Conservation (phyloP, 441 rosid species). For the Kokia cookei region DNA sequence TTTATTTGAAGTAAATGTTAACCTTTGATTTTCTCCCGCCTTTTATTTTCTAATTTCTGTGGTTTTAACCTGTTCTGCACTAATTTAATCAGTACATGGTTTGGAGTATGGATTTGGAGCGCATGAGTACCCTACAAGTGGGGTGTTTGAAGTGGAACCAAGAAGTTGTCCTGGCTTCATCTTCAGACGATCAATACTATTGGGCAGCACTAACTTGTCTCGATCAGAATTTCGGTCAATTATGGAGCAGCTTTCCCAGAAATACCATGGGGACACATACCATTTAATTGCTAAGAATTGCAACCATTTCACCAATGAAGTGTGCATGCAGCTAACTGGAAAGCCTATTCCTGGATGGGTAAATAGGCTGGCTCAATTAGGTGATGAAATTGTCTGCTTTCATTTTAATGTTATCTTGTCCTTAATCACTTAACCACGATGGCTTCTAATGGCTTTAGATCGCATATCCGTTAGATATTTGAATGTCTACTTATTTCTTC, state of each 20-base stretch:
- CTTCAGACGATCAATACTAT: constrained; percentile 67
- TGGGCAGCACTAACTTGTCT: constrained; percentile 72
- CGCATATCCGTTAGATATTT: neutral
- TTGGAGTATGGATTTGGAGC: constrained; percentile 95
- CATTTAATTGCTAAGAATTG: constrained; percentile 98
- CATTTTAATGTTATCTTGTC: neutral
- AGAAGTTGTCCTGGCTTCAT: constrained; percentile 92
- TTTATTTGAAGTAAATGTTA: neutral
- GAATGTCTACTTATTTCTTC: neutral
- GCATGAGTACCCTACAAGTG: constrained; percentile 79
- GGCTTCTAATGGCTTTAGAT: constrained; percentile 1
- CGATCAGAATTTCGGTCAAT: constrained; percentile 67
- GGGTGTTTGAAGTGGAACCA: constrained; percentile 95
- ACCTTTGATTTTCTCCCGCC: neutral
- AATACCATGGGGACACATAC: constrained; percentile 81
- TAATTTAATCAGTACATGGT: constrained; percentile 57
- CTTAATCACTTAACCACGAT: neutral
- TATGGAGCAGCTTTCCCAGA: constrained; percentile 75
- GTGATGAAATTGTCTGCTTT: constrained; percentile 29
- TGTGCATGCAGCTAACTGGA: constrained; percentile 63
- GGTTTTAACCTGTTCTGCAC: constrained; percentile 12
- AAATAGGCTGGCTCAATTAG: constrained; percentile 81
- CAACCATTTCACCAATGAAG: constrained; percentile 93
- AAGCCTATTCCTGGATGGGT: constrained; percentile 95
- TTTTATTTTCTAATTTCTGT: neutral